Evolutionary conservation across 2,329 filamentous ascomycete species (phyloP).

Genomic region (Colletotrichum sp.): DNA sequence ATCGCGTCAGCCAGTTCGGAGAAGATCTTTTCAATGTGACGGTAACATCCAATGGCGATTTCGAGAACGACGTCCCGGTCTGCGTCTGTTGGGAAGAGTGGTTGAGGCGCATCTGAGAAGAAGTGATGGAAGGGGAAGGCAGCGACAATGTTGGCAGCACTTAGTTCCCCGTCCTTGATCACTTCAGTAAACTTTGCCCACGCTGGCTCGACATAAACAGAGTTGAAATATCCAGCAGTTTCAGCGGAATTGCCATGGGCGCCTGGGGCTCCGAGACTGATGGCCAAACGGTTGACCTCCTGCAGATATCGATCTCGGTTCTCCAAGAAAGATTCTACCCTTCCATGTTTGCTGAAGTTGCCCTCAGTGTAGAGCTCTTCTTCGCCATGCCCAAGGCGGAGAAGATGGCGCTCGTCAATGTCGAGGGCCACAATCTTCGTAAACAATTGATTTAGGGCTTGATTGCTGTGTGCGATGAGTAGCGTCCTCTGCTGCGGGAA

Average conservation of each 20-base stretch:
- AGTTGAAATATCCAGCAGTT: slow-evolving; percentile 95
- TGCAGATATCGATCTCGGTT: slow-evolving; percentile 79
- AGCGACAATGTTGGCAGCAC: slow-evolving; percentile 66
- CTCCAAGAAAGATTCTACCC: slow-evolving; percentile 94
- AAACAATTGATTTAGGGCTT: slow-evolving; percentile 96
- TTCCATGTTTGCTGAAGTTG: slow-evolving; percentile 92
- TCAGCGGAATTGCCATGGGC: slow-evolving; percentile 97
- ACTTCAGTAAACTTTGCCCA: slow-evolving; percentile 81
- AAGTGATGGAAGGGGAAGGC: slow-evolving; percentile 89
- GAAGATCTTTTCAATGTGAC: slow-evolving; percentile 90
- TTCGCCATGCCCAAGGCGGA: slow-evolving; percentile 93
- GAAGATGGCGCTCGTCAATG: slow-evolving; percentile 92
- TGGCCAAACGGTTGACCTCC: slow-evolving; percentile 86
- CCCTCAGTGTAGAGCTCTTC: slow-evolving; percentile 87
- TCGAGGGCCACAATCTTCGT: slow-evolving; percentile 97
- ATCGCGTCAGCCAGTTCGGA: slow-evolving; percentile 90
- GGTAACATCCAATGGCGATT: slow-evolving; percentile 82
- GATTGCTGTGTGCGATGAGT: slow-evolving; percentile 95
- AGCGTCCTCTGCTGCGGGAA: slow-evolving; percentile 92
- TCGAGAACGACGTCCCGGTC: slow-evolving; percentile 74
- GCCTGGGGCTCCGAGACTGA: slow-evolving; percentile 84
- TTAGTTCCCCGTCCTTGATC: slow-evolving; percentile 60
- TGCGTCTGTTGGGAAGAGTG: slow-evolving; percentile 74
- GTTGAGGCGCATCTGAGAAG: slow-evolving; percentile 87
- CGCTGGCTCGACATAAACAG: slow-evolving; percentile 85